Evolutionary conservation across 1,284 basidiomycete species (phyloP), one percentile per base, ranked within the genome.

Genomic region (Ganoderma multipileum): DNA sequence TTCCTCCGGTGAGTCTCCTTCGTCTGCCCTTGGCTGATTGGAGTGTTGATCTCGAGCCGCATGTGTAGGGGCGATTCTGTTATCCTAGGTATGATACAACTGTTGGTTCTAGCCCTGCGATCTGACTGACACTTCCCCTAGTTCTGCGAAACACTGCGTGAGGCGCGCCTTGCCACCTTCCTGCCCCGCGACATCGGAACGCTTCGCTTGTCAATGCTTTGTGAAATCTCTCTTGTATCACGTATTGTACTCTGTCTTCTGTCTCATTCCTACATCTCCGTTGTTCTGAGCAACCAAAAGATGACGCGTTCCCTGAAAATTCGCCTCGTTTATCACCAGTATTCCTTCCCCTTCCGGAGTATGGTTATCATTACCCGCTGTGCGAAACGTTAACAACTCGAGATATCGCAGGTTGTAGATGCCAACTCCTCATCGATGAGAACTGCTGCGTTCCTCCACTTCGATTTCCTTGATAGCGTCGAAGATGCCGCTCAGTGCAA

Each of bases 81-180:
- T 20, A 97, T 98, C 74, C 86, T 98, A 67, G 93, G 96, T 97
- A 77, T 82, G 92, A 85, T 18, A 63, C 12, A 16, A 11, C 36
- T 12, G 7, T 33, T 2, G 20, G 11, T 28, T 44, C 11, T 18
- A 30, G 12, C 3, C 14, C 39, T 64, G 68, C 77, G 47, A 52
- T 52, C 11, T 52, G 12, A 20, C 67, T 73, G 73, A 61, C 52
- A 26, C 66, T 61, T 66, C 18, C 70, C 68, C 55, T 71, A 96
- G 95, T 96, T 75, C 85, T 96, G 69, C 92, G 95, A 75, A 96
- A 96, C 81, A 94, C 95, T 76, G 91, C 94, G 77, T 95, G 82
- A 73, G 67, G 55, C 55, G 36, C 42, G 41, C 12, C 28, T 38
- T 39, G 61, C 61, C 30, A 30, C 36, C 23, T 18, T 41, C 42